Evolutionary conservation across 371 early-diverging fungal species (phyloP).

Genomic region (Smittium culicis): DNA sequence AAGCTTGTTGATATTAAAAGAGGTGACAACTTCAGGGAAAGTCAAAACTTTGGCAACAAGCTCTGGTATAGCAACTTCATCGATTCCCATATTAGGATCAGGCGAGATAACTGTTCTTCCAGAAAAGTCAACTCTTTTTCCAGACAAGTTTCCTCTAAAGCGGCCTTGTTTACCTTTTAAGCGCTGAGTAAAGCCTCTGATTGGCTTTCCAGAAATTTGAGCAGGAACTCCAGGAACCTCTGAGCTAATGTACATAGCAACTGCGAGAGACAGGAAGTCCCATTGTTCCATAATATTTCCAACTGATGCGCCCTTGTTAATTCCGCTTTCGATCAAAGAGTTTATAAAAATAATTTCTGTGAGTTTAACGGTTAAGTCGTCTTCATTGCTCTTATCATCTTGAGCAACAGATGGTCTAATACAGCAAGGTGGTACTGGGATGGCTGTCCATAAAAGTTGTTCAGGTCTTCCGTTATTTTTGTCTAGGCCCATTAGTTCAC

Average conservation of each 20-base stretch:
- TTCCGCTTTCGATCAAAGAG: constrained; percentile 65
- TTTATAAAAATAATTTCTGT: constrained; percentile 95
- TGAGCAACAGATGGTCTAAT: constrained; percentile 96
- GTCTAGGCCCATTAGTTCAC: constrained; percentile 86
- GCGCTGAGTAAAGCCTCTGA: constrained; percentile 90
- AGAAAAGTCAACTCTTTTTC: constrained; percentile 99
- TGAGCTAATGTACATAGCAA: constrained; percentile 94
- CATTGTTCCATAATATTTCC: constrained; percentile 86
- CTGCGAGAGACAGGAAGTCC: constrained; percentile 94
- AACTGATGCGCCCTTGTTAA: constrained; percentile 70
- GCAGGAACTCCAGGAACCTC: constrained; percentile 77
- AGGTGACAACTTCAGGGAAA: constrained; percentile 91
- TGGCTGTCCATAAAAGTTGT: constrained; percentile 76
- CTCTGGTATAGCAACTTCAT: constrained; percentile 95
- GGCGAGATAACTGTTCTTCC: constrained; percentile 99
- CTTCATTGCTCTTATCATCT: constrained; percentile 93
- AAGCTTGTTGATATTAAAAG: constrained; percentile 73
- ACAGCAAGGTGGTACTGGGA: constrained; percentile 95
- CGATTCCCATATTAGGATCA: constrained; percentile 98
- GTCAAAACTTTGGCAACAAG: constrained; percentile 93
- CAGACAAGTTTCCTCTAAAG: constrained; percentile 98
- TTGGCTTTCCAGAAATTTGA: constrained; percentile 47
- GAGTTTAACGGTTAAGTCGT: constrained; percentile 96
- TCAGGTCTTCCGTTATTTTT: constrained; percentile 79
- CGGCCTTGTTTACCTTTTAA: constrained; percentile 99